These are phyloP conservation scores for Edaphochlamys debaryana DNA, from an alignment of 139 green algal species.

Conservation along the genomic window DNA sequence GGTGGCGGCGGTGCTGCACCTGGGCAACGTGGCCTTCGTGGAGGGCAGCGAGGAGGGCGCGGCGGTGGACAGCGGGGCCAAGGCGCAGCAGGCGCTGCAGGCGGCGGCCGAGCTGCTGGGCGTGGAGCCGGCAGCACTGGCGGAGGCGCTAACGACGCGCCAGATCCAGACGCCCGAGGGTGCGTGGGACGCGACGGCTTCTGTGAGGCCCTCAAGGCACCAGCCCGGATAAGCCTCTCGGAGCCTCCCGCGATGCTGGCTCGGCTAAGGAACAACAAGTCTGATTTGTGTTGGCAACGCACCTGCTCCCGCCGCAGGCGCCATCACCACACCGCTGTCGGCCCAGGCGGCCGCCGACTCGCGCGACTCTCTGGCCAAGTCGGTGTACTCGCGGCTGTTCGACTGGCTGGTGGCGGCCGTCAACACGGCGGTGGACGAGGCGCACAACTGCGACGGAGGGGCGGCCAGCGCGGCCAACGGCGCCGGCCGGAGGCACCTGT, in stretches of 20 bases:
- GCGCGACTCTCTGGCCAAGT: slow-evolving; percentile 91
- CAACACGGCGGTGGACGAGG: slow-evolving; percentile 65
- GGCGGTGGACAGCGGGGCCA: slow-evolving; percentile 1
- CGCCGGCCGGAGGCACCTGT: background rate
- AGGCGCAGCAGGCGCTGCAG: slow-evolving; percentile 42
- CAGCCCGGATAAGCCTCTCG: no score
- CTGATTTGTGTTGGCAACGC: no score
- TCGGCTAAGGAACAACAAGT: no score
- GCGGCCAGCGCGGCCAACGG: background rate
- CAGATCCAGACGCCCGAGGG: slow-evolving; percentile 85
- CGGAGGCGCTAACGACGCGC: slow-evolving; percentile 77
- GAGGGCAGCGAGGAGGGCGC: slow-evolving; percentile 1
- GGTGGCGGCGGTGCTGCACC: slow-evolving; percentile 93
- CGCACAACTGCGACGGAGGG: background rate
- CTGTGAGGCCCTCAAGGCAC: no score
- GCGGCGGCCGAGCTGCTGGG: slow-evolving; percentile 71
- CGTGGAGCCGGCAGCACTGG: slow-evolving; percentile 61
- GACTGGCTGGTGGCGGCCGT: slow-evolving; percentile 91
- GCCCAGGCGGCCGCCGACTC: slow-evolving; percentile 65
- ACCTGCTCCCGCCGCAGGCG: slow-evolving; percentile 52
- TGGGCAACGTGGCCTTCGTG: slow-evolving; percentile 92
- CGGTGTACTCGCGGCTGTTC: slow-evolving; percentile 89
- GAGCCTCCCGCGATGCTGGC: no score
- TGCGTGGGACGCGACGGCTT: no score
- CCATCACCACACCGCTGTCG: slow-evolving; percentile 82